Evolutionary conservation across 176 grass and related monocot genomes (phyloP), one percentile per base, ranked within the genome.

Genomic region (Cenchrus purpureus): DNA sequence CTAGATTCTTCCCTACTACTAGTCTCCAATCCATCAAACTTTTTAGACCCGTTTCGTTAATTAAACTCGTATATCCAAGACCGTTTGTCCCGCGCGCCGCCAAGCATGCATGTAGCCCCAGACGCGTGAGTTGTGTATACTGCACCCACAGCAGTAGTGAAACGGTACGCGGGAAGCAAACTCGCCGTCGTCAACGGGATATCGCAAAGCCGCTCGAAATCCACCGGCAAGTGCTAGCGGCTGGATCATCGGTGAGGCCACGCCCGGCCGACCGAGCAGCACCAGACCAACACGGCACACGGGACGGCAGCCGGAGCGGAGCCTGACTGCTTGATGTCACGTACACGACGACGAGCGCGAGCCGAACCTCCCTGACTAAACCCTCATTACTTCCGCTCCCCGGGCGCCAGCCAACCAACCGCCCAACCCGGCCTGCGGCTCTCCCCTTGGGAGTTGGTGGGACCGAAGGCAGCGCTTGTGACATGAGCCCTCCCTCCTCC

Each of bases 241-340:
- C 37, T 40, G 3, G 9, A 16, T 13, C 22, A 25, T 25, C 52
- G 52, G 52, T 15, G 52, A 20, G 17, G 17, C 55, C 1, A 20
- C 66, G 15, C 66, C 74, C 43, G 44, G 14, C 54, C 10, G 55
- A 7, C 48, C 63, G 37, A 16, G 52, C 60, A 69, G 37, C 1
- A 40, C 37, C 37, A 68, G 42, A 31, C 50, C 85, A 74, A 10
- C 78, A 25, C 63, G 79, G 25, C 66, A 10, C 78, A 25, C 63
- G 79, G 19, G 22, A 82, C 63, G 72, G 53, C 49, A 54, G 45
- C 10, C 54, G 4, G 20, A 7, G 3, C 40, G 0, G 11, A 50
- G 65, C 34, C 74, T 1, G 34, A 14, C 22, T 40, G 37, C 37
- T 40, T 40, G 37, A 40, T 65, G 86, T 82, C 86, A 62, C 17